Evolutionary conservation across 768 basidiomycete species (phyloP), one percentile per base, ranked within the genome.

Genomic region (Amanita fuliginea): DNA sequence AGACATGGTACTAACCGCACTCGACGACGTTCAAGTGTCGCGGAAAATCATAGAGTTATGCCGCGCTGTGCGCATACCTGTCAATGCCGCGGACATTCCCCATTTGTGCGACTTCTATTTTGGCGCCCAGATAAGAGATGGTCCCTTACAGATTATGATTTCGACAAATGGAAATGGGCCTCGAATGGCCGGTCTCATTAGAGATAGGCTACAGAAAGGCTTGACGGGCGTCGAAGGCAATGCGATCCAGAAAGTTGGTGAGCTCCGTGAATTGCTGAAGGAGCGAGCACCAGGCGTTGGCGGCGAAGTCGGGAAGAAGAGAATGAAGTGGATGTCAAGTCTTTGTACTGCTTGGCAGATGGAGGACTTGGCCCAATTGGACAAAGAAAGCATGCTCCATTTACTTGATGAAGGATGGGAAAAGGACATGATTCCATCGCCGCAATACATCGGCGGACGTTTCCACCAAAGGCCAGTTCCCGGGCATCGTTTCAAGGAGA

Each of bases 51-150:
- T 77, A 58, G 59, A 72, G 7, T 68, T 83, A 57, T 86, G 86
- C 57, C 69, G 91, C 48, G 69, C 74, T 21, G 71, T 64, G 47
- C 76, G 72, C 42, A 84, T 97, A 44, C 91, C 93, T 6, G 84
- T 95, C 48, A 99, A 99, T 65, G 91, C 92, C 53, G 96, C 96
- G 34, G 95, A 99, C 68, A 86, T 97, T 52, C 96, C 96, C 2
- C 81, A 87, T 39, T 78, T 83, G 37, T 99, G 96, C 72, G 95
- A 99, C 66, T 99, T 99, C 61, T 98, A 94, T 72, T 99, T 98
- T 67, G 96, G 96, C 44, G 86, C 90, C 3, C 88, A 91, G 63
- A 81, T 97, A 52, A 83, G 90, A 26, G 76, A 82, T 53, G 94
- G 95, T 0, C 89, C 94, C 0, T 69, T 99, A 19, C 93, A 96